Evolutionary conservation across 2,329 filamentous ascomycete species (phyloP).

Genomic region (Chaetomiaceae sp.): DNA sequence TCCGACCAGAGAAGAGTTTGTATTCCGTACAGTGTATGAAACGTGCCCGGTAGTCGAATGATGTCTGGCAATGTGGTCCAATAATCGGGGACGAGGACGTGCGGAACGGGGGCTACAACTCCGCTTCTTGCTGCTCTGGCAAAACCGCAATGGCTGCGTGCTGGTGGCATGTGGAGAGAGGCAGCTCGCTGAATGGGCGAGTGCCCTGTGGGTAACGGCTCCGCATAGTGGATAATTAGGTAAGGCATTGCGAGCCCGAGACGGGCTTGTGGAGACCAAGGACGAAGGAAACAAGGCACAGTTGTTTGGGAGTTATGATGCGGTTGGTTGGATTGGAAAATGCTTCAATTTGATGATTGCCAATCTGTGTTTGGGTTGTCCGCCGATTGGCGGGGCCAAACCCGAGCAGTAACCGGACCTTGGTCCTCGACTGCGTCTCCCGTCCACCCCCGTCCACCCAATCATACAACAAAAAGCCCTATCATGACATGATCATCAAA

Average conservation of each 20-base stretch:
- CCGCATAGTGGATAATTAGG: constrained; percentile 2
- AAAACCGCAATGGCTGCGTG: constrained; percentile 8
- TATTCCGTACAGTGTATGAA: neutral
- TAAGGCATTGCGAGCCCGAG: constrained; percentile 2
- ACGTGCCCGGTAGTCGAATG: constrained; percentile 8
- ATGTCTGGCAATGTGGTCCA: constrained; percentile 13
- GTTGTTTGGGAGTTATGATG: neutral
- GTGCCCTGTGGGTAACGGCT: too few species aligned
- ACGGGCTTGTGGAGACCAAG: constrained; percentile 4
- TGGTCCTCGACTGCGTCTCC: neutral
- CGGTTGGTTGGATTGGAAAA: constrained; percentile 17
- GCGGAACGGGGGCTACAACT: constrained; percentile 4
- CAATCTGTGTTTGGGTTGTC: constrained; percentile 14
- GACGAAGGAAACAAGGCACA: constrained; percentile 4
- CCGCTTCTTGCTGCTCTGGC: constrained; percentile 13
- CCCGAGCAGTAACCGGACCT: neutral
- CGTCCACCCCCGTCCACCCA: neutral
- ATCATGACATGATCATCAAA: constrained; percentile 16
- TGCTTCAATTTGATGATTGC: constrained; percentile 17
- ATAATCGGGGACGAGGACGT: neutral
- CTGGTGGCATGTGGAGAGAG: constrained; percentile 1
- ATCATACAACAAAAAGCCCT: constrained; percentile 10
- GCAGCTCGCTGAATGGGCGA: constrained; percentile 9
- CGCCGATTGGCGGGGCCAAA: neutral
- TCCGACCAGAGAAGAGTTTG: too few species aligned